These are phyloP conservation scores for Mycena latifolia DNA, from an alignment of 768 basidiomycete genomes.

Conservation along the genomic window DNA sequence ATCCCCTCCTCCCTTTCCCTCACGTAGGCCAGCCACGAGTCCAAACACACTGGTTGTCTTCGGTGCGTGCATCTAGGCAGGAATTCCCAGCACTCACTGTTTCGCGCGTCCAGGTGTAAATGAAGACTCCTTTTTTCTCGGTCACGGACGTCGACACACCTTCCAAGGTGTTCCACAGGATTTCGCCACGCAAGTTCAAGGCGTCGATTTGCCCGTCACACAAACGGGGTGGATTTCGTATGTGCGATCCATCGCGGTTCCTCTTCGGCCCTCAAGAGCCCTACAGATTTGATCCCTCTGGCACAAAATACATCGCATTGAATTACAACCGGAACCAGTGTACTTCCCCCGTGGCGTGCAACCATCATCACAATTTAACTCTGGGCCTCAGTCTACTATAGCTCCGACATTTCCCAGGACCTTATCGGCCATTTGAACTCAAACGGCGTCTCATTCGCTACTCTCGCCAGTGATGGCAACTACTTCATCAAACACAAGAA, in stretches of 20 bases:
- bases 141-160: slow-evolving; percentile 10
- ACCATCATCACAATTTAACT: slow-evolving; percentile 15
- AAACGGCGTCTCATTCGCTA: slow-evolving; percentile 3
- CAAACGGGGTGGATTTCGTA: slow-evolving; percentile 19
- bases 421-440: slow-evolving; percentile 7
- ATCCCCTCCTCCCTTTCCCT: no score
- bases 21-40: slow-evolving; percentile 15
- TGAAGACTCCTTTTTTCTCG: slow-evolving; percentile 12
- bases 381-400: slow-evolving; percentile 1
- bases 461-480: slow-evolving; percentile 6
- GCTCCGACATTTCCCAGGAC: slow-evolving; percentile 2
- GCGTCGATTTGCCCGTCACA: slow-evolving; percentile 8
- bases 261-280: no score
- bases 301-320: background rate
- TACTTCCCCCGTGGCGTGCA: slow-evolving; percentile 12
- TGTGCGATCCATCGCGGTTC: background rate
- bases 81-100: no score
- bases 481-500: slow-evolving; percentile 20
- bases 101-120: slow-evolving; percentile 7
- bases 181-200: slow-evolving; percentile 13
- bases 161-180: slow-evolving; percentile 9
- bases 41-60: slow-evolving; percentile 16
- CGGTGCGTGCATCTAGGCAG: background rate
- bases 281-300: background rate
- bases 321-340: background rate